Percentiles rank a stretch among this genome's conserved stretches.
phyloP scores from a whole-genome alignment of 1,284 basidiomycete genomes.

The Bjerkandera adusta region DNA sequence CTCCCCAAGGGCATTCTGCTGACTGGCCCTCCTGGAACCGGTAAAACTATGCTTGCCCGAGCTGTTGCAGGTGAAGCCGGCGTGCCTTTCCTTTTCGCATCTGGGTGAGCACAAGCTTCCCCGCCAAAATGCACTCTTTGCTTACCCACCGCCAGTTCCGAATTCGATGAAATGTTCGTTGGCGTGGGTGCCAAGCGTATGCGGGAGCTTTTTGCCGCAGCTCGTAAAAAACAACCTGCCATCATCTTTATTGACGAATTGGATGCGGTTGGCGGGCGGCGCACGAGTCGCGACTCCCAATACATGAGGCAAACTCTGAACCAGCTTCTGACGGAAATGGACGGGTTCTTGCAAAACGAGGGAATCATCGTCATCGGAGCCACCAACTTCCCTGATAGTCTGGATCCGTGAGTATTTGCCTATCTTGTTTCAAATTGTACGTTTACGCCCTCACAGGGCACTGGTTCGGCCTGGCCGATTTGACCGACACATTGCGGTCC shows the following conservation, averaged over 20 bases:
- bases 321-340: constrained; percentile 92
- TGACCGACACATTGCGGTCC: constrained; percentile 88
- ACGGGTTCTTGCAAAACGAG: constrained; percentile 89
- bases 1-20: constrained; percentile 90
- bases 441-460: constrained; percentile 51
- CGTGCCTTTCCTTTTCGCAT: constrained; percentile 89
- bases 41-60: constrained; percentile 95
- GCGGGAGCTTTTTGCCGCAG: constrained; percentile 92
- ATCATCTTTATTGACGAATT: constrained; percentile 96
- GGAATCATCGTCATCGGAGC: constrained; percentile 94
- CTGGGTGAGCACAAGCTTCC: constrained; percentile 49
- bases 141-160: constrained; percentile 56
- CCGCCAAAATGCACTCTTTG: constrained; percentile 6
- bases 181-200: constrained; percentile 96
- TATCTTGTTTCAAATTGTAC: background rate
- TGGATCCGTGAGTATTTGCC: constrained; percentile 68
- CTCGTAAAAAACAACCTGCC: constrained; percentile 91
- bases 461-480: constrained; percentile 93
- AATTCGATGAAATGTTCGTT: constrained; percentile 98
- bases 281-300: constrained; percentile 84
- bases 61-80: constrained; percentile 98
- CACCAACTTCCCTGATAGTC: constrained; percentile 91
- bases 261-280: constrained; percentile 92
- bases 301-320: constrained; percentile 93
- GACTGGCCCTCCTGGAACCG: constrained; percentile 89